phyloP scores from a whole-genome alignment of 2,329 filamentous ascomycete genomes.

The Tolypocladium ovalisporum region DNA sequence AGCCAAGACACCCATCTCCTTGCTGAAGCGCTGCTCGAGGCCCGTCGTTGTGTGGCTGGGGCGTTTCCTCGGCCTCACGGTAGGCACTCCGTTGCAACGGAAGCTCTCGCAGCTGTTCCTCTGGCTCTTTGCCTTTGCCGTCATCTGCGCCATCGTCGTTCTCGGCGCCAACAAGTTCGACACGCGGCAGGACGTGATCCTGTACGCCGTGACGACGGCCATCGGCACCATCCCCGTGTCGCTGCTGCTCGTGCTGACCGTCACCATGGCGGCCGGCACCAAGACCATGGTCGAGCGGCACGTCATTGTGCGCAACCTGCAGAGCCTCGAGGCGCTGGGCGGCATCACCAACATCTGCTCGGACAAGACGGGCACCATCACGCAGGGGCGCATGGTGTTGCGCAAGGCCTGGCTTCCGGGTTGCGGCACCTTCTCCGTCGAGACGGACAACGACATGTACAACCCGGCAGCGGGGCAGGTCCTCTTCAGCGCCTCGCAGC shows the following conservation, averaged over 20 bases:
- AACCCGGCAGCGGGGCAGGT: constrained; percentile 43
- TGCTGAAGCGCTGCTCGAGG: constrained; percentile 24
- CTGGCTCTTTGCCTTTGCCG: constrained; percentile 50
- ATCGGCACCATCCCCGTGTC: constrained; percentile 40
- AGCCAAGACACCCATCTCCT: constrained; percentile 40
- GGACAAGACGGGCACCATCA: constrained; percentile 46
- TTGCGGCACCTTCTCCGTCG: constrained; percentile 33
- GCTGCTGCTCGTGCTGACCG: constrained; percentile 43
- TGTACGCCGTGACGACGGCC: constrained; percentile 33
- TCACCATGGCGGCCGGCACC: constrained; percentile 45
- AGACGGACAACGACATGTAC: constrained; percentile 42
- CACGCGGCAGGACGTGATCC: constrained; percentile 26
- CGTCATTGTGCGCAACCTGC: constrained; percentile 41
- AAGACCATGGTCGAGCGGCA: constrained; percentile 42
- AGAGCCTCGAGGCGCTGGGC: constrained; percentile 41
- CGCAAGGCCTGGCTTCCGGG: constrained; percentile 40
- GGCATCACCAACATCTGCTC: constrained; percentile 46
- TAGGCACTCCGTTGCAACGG: constrained; percentile 58
- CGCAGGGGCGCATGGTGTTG: constrained; percentile 42
- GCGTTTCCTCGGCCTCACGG: constrained; percentile 35
- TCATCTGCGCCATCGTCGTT: constrained; percentile 33
- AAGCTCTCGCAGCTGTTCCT: constrained; percentile 61
- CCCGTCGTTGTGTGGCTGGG: constrained; percentile 31
- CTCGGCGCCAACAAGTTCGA: constrained; percentile 30
- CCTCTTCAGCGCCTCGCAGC: constrained; percentile 23